These are phyloP conservation scores for Aspergillus sp. DNA, from an alignment of 2,329 filamentous ascomycete species.

Conservation along the genomic window DNA sequence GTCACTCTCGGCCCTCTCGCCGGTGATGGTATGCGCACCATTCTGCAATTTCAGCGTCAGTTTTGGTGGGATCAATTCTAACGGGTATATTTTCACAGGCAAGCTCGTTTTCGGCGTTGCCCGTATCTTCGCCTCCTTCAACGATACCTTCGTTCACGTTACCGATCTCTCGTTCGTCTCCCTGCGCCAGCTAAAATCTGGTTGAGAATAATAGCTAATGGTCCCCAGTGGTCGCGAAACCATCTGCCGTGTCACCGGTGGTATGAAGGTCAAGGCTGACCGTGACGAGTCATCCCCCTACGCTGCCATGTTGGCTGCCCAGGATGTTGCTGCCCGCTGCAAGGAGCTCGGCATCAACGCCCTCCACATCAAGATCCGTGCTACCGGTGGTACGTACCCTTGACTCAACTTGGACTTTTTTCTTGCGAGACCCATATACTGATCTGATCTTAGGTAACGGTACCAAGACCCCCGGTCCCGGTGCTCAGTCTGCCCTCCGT, in stretches of 20 bases:
- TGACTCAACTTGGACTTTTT: not conserved
- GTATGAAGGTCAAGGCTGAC: slow-evolving; percentile 99
- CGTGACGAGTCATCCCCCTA: slow-evolving; percentile 99
- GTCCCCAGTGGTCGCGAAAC: slow-evolving; percentile 90
- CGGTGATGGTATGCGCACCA: slow-evolving; percentile 73
- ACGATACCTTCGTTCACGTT: slow-evolving; percentile 95
- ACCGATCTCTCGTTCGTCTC: slow-evolving; percentile 87
- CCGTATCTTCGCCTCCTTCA: slow-evolving; percentile 95
- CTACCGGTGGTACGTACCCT: slow-evolving; percentile 78
- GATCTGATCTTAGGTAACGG: slow-evolving; percentile 70
- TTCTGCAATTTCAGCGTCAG: not conserved
- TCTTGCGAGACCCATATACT: not conserved
- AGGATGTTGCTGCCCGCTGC: slow-evolving; percentile 93
- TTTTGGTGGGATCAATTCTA: slow-evolving; percentile 5
- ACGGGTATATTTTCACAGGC: slow-evolving; percentile 53
- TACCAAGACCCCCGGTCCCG: slow-evolving; percentile 99
- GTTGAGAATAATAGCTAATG: slow-evolving; percentile 12
- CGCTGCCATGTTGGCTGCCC: slow-evolving; percentile 99
- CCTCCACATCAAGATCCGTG: slow-evolving; percentile 99
- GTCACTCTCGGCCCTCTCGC: slow-evolving; percentile 96
- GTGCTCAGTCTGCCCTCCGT: slow-evolving; percentile 98
- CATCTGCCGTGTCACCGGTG: slow-evolving; percentile 99
- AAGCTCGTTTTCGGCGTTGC: slow-evolving; percentile 98
- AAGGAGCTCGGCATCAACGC: slow-evolving; percentile 86
- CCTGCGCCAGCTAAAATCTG: not conserved